These are phyloP conservation scores for Boletus barrowsii DNA, from an alignment of 768 basidiomycete species.

Conservation along the genomic window DNA sequence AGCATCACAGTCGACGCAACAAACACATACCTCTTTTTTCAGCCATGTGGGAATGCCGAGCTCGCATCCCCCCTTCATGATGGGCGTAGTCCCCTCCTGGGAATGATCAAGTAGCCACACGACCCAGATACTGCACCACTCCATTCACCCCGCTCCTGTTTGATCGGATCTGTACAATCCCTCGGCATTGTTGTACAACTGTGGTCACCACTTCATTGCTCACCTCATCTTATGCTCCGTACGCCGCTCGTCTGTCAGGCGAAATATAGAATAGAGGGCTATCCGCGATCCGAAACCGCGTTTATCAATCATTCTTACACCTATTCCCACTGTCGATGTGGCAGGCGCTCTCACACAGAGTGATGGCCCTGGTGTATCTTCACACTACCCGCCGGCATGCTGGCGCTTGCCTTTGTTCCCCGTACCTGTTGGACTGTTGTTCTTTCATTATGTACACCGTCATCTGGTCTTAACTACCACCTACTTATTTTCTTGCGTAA, in stretches of 20 bases:
- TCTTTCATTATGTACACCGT: slow-evolving; percentile 17
- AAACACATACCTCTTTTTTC: slow-evolving; percentile 33
- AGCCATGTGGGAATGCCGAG: slow-evolving; percentile 36
- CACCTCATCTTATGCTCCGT: slow-evolving; percentile 6
- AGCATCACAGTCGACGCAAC: slow-evolving; percentile 37
- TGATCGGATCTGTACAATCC: slow-evolving; percentile 6
- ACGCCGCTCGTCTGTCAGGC: background rate
- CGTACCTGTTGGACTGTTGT: slow-evolving; percentile 9
- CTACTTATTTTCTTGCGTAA: slow-evolving; percentile 25
- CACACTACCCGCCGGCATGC: background rate
- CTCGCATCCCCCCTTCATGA: slow-evolving; percentile 40
- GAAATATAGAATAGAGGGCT: slow-evolving; percentile 14
- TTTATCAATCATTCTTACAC: background rate
- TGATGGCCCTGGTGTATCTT: background rate
- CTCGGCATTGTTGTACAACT: slow-evolving; percentile 14
- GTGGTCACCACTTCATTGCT: slow-evolving; percentile 1
- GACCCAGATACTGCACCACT: background rate
- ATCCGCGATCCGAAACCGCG: background rate
- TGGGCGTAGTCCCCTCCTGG: slow-evolving; percentile 25
- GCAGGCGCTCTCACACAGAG: background rate
- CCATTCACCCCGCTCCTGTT: background rate
- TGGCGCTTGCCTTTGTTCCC: background rate
- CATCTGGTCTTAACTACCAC: slow-evolving; percentile 2
- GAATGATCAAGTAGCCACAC: slow-evolving; percentile 8
- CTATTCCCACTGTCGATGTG: slow-evolving; percentile 4